Conservation (phyloP, 2,329 filamentous ascomycete genomes). For the Fusarium penzigii region DNA sequence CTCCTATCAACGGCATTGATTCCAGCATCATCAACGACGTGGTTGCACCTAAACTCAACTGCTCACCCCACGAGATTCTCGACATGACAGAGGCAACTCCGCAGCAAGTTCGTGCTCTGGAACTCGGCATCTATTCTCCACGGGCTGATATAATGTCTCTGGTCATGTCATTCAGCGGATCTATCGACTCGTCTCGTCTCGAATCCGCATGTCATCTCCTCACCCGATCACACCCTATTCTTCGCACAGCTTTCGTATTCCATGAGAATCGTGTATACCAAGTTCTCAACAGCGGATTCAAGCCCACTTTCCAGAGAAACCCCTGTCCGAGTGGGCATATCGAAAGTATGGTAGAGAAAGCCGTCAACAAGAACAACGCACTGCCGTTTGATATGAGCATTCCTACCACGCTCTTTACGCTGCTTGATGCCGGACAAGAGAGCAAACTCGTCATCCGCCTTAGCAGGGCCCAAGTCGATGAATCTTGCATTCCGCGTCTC, state of each 20-base stretch:
- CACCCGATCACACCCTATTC: conserved; percentile 47
- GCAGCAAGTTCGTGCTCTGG: conserved; percentile 49
- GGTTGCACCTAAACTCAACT: conserved; percentile 45
- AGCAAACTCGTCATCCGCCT: conserved; percentile 50
- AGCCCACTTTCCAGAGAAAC: conserved; percentile 46
- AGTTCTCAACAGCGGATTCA: conserved; percentile 45
- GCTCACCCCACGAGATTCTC: conserved; percentile 43
- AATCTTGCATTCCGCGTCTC: conserved; percentile 45
- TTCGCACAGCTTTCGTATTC: conserved; percentile 55
- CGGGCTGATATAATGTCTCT: conserved; percentile 50
- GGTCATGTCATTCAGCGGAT: conserved; percentile 48
- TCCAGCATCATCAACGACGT: conserved; percentile 42
- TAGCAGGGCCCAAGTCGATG: conserved; percentile 52
- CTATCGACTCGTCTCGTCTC: conserved; percentile 43
- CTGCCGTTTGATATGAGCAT: conserved; percentile 41
- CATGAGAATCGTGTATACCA: conserved; percentile 51
- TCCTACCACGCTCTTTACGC: conserved; percentile 52
- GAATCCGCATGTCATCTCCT: conserved; percentile 49
- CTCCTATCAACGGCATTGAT: conserved; percentile 19
- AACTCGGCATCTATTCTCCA: conserved; percentile 46
- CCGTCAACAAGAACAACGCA: conserved; percentile 45
- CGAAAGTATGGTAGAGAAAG: conserved; percentile 39
- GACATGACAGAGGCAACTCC: conserved; percentile 52
- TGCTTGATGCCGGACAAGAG: conserved; percentile 49
- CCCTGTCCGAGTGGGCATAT: conserved; percentile 44